Evolutionary conservation across 2,329 filamentous ascomycete genomes (phyloP).

Genomic region (Fusarium guadeloupense): DNA sequence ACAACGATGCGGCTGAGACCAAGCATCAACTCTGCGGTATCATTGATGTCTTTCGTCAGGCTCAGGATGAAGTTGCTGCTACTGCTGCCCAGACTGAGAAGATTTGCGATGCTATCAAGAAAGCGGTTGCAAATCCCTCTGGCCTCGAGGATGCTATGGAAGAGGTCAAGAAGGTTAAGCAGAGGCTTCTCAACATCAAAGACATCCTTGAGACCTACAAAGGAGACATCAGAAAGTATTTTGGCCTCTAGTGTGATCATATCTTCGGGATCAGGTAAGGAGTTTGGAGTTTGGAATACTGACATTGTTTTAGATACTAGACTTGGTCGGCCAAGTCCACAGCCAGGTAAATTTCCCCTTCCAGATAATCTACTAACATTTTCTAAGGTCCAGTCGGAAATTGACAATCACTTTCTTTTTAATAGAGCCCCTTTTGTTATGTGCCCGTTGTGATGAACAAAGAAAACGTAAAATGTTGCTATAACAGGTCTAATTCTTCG

Average conservation of each 20-base stretch:
- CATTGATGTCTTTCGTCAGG: neutral
- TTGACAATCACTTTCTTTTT: neutral
- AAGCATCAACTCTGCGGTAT: neutral
- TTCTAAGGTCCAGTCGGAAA: neutral
- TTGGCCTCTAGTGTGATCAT: neutral
- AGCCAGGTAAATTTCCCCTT: neutral
- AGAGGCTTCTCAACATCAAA: neutral
- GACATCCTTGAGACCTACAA: neutral
- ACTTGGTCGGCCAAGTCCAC: neutral
- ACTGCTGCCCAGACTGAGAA: neutral
- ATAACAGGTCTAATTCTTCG: slow-evolving; percentile 38
- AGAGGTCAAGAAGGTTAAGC: neutral
- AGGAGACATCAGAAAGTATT: neutral
- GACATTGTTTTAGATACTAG: neutral
- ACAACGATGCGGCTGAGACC: neutral
- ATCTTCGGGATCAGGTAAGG: neutral
- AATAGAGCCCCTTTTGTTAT: slow-evolving; percentile 1
- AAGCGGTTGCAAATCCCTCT: neutral
- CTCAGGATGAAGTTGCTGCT: neutral
- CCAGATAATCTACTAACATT: neutral
- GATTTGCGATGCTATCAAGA: neutral
- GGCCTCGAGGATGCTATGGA: neutral
- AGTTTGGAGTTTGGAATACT: neutral
- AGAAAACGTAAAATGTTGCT: slow-evolving; percentile 36
- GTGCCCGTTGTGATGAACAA: slow-evolving; percentile 24